A percentile compares a stretch with the other conserved stretches of the same genome.
phyloP scores from a whole-genome alignment of 495 filamentous ascomycete species.

The Penicillium turbatum region DNA sequence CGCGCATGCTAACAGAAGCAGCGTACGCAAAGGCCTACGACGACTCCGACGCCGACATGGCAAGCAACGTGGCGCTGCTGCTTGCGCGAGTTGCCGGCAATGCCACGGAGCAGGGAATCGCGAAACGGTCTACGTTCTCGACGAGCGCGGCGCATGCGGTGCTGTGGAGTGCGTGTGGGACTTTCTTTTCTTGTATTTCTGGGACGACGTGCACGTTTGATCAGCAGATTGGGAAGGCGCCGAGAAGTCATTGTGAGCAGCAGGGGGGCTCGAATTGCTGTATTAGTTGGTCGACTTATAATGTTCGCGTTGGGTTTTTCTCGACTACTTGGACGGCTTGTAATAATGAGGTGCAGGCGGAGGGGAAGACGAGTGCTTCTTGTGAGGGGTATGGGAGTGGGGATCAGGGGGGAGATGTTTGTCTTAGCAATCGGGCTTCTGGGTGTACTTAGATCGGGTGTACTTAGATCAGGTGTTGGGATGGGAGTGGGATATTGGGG shows the following conservation, averaged over 20 bases:
- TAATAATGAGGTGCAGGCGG: background rate
- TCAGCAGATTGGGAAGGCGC: background rate
- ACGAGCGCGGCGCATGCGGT: constrained; percentile 1
- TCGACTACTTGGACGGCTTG: constrained; percentile 1
- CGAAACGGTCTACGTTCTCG: background rate
- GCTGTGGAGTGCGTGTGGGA: background rate
- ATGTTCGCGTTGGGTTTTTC: background rate
- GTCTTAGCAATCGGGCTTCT: background rate
- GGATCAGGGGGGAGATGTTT: constrained; percentile 1
- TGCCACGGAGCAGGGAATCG: background rate
- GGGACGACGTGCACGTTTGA: background rate
- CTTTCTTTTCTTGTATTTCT: background rate
- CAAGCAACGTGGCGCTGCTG: background rate
- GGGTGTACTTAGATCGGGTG: constrained; percentile 3
- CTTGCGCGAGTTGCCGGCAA: background rate
- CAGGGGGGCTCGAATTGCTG: constrained; percentile 1
- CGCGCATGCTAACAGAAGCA: background rate
- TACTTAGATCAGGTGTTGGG: too few species aligned
- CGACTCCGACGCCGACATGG: background rate
- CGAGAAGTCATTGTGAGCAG: background rate
- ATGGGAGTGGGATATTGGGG: background rate
- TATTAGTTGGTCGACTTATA: constrained; percentile 2
- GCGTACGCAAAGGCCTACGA: background rate
- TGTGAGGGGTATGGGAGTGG: background rate
- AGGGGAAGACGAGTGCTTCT: background rate